These are phyloP conservation scores for Anthracocystis walkeri DNA, from an alignment of 1,284 basidiomycete genomes.

Conservation along the genomic window DNA sequence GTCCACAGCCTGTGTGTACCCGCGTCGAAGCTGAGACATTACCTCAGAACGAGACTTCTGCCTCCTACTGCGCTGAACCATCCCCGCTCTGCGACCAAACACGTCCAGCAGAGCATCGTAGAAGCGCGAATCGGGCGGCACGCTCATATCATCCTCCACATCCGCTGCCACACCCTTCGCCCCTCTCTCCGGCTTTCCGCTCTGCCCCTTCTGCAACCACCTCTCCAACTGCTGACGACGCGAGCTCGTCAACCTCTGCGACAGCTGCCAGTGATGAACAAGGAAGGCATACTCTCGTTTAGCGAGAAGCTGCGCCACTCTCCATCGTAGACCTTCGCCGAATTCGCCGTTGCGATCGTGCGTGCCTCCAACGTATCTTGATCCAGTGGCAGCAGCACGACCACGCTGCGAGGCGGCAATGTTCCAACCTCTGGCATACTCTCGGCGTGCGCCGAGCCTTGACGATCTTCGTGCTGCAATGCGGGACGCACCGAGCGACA, in stretches of 20 bases:
- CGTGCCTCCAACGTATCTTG: background rate
- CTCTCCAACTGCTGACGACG: constrained; percentile 17
- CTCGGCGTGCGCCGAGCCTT: background rate
- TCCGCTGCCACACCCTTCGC: background rate
- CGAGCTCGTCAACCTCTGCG: constrained; percentile 13
- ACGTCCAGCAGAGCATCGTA: constrained; percentile 39
- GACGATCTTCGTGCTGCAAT: background rate
- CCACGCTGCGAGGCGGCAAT: constrained; percentile 28
- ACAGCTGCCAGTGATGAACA: constrained; percentile 32
- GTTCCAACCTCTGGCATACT: constrained; percentile 40
- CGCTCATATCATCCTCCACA: background rate
- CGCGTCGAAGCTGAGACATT: constrained; percentile 25
- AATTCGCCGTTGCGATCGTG: constrained; percentile 8
- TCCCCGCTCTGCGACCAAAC: constrained; percentile 38
- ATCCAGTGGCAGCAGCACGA: background rate
- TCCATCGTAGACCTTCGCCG: constrained; percentile 34
- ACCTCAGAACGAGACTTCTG: constrained; percentile 21
- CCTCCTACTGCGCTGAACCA: constrained; percentile 28
- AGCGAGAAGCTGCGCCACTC: constrained; percentile 28
- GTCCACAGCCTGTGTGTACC: constrained; percentile 7
- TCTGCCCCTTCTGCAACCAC: constrained; percentile 8
- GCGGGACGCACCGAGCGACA: constrained; percentile 1
- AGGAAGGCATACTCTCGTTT: constrained; percentile 36
- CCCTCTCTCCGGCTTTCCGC: background rate
- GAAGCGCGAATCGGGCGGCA: constrained; percentile 35